Conservation (phyloP, 495 filamentous ascomycete genomes). For the Sporormia fimetaria region DNA sequence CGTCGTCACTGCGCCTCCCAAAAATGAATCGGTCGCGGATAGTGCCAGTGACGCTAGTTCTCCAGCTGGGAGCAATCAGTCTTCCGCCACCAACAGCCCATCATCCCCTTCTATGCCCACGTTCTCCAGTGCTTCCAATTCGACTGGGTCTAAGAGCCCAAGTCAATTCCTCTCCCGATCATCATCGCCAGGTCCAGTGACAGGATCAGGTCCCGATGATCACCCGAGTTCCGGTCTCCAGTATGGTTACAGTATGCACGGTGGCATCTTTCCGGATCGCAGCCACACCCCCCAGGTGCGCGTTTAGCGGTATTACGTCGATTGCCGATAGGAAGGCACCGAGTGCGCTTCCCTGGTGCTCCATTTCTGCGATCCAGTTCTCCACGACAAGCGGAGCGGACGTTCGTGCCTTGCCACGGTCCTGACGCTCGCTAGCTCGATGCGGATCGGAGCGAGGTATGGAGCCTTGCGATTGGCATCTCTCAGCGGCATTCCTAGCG, state of each 20-base stretch:
- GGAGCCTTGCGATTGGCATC: slow-evolving; percentile 3
- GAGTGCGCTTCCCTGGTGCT: no score
- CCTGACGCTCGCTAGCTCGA: slow-evolving; percentile 17
- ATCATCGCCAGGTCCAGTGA: slow-evolving; percentile 28
- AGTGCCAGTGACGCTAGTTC: slow-evolving; percentile 22
- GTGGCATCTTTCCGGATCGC: slow-evolving; percentile 22
- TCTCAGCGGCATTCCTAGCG: background rate
- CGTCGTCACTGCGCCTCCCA: slow-evolving; percentile 17
- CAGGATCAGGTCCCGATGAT: slow-evolving; percentile 25
- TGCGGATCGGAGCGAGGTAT: slow-evolving; percentile 6
- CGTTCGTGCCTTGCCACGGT: slow-evolving; percentile 1
- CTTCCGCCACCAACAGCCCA: slow-evolving; percentile 25
- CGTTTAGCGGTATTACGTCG: slow-evolving; percentile 8
- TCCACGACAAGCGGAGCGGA: slow-evolving; percentile 20
- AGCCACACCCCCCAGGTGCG: slow-evolving; percentile 22
- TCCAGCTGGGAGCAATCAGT: slow-evolving; percentile 21
- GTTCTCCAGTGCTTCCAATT: slow-evolving; percentile 26
- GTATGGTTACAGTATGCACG: slow-evolving; percentile 24
- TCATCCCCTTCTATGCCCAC: slow-evolving; percentile 14
- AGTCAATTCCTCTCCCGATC: slow-evolving; percentile 29
- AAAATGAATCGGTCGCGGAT: slow-evolving; percentile 18
- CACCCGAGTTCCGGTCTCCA: slow-evolving; percentile 24
- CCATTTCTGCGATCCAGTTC: no score
- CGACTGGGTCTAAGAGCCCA: slow-evolving; percentile 9
- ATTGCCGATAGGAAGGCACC: background rate